phyloP scores from a whole-genome alignment of 371 early-diverging fungal species.

The Batkoa obscura region DNA sequence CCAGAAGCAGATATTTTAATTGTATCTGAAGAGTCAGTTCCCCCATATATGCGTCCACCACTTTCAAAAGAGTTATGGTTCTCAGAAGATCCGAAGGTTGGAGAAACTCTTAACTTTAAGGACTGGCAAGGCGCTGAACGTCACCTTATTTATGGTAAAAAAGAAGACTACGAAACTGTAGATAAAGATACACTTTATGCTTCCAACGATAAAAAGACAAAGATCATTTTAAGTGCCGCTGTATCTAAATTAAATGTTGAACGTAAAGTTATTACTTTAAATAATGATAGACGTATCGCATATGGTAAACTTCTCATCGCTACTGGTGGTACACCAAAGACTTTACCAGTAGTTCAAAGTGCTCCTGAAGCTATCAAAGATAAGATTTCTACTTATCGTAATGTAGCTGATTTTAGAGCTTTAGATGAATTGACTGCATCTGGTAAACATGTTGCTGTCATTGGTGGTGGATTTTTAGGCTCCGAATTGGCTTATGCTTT shows the following conservation, averaged over 20 bases:
- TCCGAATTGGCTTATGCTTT: conserved; percentile 48
- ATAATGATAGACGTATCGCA: conserved; percentile 30
- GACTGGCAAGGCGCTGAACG: conserved; percentile 51
- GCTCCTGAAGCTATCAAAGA: conserved; percentile 9
- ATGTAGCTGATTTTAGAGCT: conserved; percentile 33
- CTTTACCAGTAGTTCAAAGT: conserved; percentile 18
- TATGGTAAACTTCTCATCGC: conserved; percentile 53
- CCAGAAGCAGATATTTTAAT: conserved; percentile 44
- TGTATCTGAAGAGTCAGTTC: conserved; percentile 34
- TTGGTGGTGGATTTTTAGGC: conserved; percentile 63
- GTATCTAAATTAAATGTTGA: conserved; percentile 39
- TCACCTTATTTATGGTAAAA: conserved; percentile 20
- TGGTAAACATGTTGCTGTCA: conserved; percentile 35
- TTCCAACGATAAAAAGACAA: conserved; percentile 20
- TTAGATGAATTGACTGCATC: conserved; percentile 18
- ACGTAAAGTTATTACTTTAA: conserved; percentile 31
- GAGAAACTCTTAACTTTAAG: conserved; percentile 31
- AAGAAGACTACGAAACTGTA: conserved; percentile 14
- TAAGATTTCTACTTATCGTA: conserved; percentile 39
- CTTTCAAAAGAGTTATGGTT: conserved; percentile 63
- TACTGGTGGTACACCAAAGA: conserved; percentile 48
- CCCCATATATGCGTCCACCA: conserved; percentile 50
- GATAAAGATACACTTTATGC: conserved; percentile 11
- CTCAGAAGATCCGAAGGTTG: conserved; percentile 24
- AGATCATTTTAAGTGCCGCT: conserved; percentile 21